Base-by-base conservation (phyloP, 1,284 basidiomycete genomes). In the Fomitopsis pinicola region DNA sequence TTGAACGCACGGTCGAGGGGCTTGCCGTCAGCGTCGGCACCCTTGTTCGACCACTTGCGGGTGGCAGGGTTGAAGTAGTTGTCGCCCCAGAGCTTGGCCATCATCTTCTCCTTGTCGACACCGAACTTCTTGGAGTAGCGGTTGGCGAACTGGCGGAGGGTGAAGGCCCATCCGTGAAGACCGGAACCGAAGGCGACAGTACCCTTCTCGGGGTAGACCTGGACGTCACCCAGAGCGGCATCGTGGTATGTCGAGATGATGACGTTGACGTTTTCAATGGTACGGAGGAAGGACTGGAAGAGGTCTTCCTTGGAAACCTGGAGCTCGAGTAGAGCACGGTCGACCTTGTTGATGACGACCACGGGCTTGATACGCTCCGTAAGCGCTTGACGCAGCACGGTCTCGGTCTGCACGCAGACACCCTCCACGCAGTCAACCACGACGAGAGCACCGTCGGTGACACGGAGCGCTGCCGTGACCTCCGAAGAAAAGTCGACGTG, bases 401-500 rank as follows among this genome's bases (percentile, higher is more conserved):
- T 99, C 84, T 99, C 97, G 75, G 97, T 99, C 82, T 99, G 97
- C 59, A 99, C 97, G 79, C 97, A 99, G 75, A 99, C 97, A 85
- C 97, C 97, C 78, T 99, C 97, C 75, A 99, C 91, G 81, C 95
- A 97, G 82, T 99, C 97, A 75, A 99, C 97, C 76, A 99, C 97
- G 73, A 98, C 96, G 68, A 98, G 89, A 63, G 94, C 94, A 83
- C 94, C 97, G 72, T 99, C 97, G 68, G 97, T 99, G 75, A 99
- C 97, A 85, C 97, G 97, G 76, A 99, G 94, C 69, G 97, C 97
- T 67, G 97, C 97, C 14, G 97, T 99, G 72, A 99, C 97, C 80
- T 99, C 97, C 59, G 97, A 99, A 57, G 97, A 99, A 86, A 99
- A 99, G 80, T 99, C 97, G 76, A 99, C 97, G 88, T 99, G 97